These are phyloP conservation scores for Dactylellina drechsleri DNA, from an alignment of 2,329 filamentous ascomycete species.

Conservation along the genomic window DNA sequence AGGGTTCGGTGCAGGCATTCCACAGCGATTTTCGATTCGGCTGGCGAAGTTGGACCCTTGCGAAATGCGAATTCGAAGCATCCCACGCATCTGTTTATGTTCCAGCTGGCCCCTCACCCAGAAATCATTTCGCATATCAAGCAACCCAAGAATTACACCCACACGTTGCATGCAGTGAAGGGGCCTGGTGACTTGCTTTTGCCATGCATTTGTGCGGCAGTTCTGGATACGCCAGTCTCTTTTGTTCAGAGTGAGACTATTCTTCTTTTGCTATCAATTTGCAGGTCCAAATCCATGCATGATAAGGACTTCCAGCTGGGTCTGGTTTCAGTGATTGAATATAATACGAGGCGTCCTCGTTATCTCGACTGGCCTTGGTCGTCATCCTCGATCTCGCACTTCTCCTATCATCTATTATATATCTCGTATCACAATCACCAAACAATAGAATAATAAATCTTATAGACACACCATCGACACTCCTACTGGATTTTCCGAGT, in stretches of 20 bases:
- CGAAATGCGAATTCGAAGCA: constrained; percentile 26
- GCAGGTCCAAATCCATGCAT: neutral
- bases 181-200: constrained; percentile 46
- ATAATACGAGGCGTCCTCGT: constrained; percentile 32
- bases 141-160: constrained; percentile 21
- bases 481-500: neutral
- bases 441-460: neutral
- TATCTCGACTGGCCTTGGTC: constrained; percentile 6
- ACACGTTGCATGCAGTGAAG: constrained; percentile 24
- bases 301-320: constrained; percentile 41
- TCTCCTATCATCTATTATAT: too few relatives aligned
- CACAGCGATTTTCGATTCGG: constrained; percentile 10
- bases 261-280: constrained; percentile 27
- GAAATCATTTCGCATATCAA: constrained; percentile 34
- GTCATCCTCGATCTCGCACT: too few relatives aligned
- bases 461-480: neutral
- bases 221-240: constrained; percentile 13
- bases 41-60: constrained; percentile 32
- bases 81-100: constrained; percentile 24
- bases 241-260: constrained; percentile 4
- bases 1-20: constrained; percentile 2
- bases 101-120: constrained; percentile 22
- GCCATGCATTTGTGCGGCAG: constrained; percentile 9
- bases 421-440: too few relatives aligned
- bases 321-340: constrained; percentile 14